Base-by-base conservation (phyloP, 1,284 basidiomycete species). In the Leccinum insigne region DNA sequence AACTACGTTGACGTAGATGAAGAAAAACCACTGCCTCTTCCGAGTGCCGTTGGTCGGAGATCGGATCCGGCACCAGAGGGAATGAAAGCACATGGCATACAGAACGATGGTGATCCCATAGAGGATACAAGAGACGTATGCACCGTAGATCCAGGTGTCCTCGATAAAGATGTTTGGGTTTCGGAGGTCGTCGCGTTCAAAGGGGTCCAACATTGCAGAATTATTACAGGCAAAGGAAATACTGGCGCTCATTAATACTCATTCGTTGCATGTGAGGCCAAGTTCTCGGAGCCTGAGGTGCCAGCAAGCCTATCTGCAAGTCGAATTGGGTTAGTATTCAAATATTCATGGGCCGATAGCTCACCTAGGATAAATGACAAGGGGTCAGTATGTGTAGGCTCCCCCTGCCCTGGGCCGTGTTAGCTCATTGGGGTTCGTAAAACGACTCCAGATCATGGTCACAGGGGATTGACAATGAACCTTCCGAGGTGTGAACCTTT, bases 81-180 rank as follows among this genome's bases (percentile, higher is more conserved):
- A 47, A 47, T 64, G 64, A n/a, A 64, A 52, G 23, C 77, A 78
- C 72, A 76, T 73, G 63, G 18, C 5, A 21, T 68, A 69, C 54
- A 78, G 65, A 38, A 71, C 68, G 58, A 78, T 61, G 5, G 73
- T 71, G 8, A 77, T 42, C 26, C 77, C 75, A 59, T 78, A 78
- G 58, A 77, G 62, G 35, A 72, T 21, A 35, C 65, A 63, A 10
- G 77, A 72, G 52, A 76, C 67, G 67, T 77, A 70, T 9, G 77
- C 72, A 11, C 75, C 75, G 8, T 76, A 74, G 4, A 77, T 29
- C 75, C 77, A 78, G 6, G 77, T 69, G 0, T 71, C 70, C 49
- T 76, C 77, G 16, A 35, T 64, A 60, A 64, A 78, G 61, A 77
- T 35, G 9, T 61, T 16, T 8, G 69, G 66, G 0, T 67, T 32